Evolutionary conservation across 1,284 basidiomycete species (phyloP).

Genomic region (Cutaneotrichosporon cutaneum): DNA sequence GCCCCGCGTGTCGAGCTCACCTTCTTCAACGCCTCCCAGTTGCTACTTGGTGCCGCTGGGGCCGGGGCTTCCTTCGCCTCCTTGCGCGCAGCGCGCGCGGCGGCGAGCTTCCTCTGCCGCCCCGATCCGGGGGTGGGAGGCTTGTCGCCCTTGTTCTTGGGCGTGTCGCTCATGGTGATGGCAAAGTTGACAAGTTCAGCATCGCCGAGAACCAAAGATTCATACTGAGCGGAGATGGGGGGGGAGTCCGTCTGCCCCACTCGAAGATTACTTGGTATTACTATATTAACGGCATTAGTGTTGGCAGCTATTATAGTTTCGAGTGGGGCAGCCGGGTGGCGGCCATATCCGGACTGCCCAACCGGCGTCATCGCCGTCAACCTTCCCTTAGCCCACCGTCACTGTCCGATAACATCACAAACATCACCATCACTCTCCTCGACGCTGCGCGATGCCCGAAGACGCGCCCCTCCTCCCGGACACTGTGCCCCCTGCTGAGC

Average conservation of each 20-base stretch:
- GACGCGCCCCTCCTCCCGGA: slow-evolving; percentile 16
- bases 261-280: no score
- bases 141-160: background rate
- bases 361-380: no score
- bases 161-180: background rate
- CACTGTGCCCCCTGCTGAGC: background rate
- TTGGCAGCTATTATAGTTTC: no score
- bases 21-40: slow-evolving; percentile 43
- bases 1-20: slow-evolving; percentile 12
- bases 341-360: background rate
- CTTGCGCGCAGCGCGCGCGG: background rate
- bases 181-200: background rate
- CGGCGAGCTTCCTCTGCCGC: background rate
- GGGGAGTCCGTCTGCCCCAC: background rate
- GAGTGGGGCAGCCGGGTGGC: background rate
- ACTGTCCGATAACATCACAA: background rate
- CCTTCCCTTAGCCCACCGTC: no score
- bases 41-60: slow-evolving; percentile 30
- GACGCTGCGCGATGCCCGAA: slow-evolving; percentile 1
- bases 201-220: background rate
- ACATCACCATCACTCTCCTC: background rate
- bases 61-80: background rate
- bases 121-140: background rate
- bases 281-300: background rate
- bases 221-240: background rate